These are phyloP conservation scores for Epichloe hybrida DNA, from an alignment of 2,329 filamentous ascomycete genomes.

Conservation along the genomic window DNA sequence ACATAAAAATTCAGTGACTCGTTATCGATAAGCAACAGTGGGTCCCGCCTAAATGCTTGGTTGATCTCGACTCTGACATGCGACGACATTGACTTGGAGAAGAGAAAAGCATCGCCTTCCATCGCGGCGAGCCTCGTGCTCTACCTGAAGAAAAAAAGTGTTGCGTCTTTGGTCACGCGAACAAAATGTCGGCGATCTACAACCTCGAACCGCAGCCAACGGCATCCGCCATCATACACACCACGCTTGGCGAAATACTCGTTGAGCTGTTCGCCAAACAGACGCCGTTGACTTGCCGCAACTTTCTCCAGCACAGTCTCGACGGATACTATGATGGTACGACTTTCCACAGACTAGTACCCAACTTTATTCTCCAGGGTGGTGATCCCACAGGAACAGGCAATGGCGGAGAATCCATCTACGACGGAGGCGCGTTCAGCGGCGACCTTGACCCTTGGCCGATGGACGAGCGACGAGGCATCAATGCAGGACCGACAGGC, in stretches of 20 bases:
- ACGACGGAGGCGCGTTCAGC: slow-evolving; percentile 67
- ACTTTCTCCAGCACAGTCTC: slow-evolving; percentile 88
- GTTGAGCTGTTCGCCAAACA: slow-evolving; percentile 94
- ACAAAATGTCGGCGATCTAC: slow-evolving; percentile 75
- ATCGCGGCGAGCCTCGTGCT: background rate
- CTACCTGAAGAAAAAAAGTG: too few species aligned
- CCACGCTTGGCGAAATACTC: slow-evolving; percentile 75
- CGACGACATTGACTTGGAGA: background rate
- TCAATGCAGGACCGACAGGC: slow-evolving; percentile 45
- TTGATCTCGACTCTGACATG: background rate
- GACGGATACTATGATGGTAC: slow-evolving; percentile 93
- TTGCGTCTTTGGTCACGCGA: background rate
- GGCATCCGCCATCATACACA: slow-evolving; percentile 81
- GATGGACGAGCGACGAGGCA: slow-evolving; percentile 49
- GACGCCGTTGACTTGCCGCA: slow-evolving; percentile 78
- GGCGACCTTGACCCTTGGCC: slow-evolving; percentile 60
- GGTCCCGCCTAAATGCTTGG: too few species aligned
- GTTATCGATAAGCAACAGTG: slow-evolving; percentile 1
- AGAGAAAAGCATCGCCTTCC: background rate
- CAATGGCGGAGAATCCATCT: slow-evolving; percentile 82
- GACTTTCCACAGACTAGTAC: slow-evolving; percentile 84
- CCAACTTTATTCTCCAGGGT: slow-evolving; percentile 86
- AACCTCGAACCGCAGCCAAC: slow-evolving; percentile 92
- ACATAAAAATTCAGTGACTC: too few species aligned
- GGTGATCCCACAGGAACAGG: slow-evolving; percentile 91